These are phyloP conservation scores for Diaporthe batatas DNA, from an alignment of 2,329 filamentous ascomycete species.

Conservation along the genomic window DNA sequence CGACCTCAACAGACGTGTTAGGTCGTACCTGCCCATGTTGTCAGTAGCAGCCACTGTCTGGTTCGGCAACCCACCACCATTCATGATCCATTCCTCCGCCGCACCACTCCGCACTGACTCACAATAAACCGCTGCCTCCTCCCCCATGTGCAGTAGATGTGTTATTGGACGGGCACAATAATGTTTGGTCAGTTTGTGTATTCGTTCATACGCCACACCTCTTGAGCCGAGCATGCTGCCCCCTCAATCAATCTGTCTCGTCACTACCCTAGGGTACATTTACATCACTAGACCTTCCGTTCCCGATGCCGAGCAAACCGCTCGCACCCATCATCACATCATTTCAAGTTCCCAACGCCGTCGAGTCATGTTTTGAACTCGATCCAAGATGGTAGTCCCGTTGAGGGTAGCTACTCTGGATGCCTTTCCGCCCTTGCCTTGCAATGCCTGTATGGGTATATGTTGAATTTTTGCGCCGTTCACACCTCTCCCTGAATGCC, in stretches of 20 bases:
- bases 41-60: background rate
- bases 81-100: background rate
- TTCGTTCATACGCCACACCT: background rate
- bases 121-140: background rate
- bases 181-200: conserved; percentile 9
- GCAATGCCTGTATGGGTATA: conserved; percentile 44
- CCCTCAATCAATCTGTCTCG: background rate
- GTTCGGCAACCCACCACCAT: background rate
- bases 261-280: conserved; percentile 13
- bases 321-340: conserved; percentile 27
- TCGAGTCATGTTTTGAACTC: conserved; percentile 38
- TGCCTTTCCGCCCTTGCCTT: conserved; percentile 38
- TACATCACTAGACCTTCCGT: conserved; percentile 12
- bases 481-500: conserved; percentile 37
- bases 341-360: conserved; percentile 38
- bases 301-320: conserved; percentile 12
- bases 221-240: conserved; percentile 19
- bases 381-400: conserved; percentile 41
- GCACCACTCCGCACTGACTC: background rate
- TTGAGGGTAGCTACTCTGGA: conserved; percentile 43
- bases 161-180: background rate
- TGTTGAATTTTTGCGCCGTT: conserved; percentile 44
- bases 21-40: too few relatives aligned
- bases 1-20: background rate
- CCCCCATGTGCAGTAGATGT: too few relatives aligned